Conservation (phyloP, 1,284 basidiomycete species). For the Trichosporon asahii region DNA sequence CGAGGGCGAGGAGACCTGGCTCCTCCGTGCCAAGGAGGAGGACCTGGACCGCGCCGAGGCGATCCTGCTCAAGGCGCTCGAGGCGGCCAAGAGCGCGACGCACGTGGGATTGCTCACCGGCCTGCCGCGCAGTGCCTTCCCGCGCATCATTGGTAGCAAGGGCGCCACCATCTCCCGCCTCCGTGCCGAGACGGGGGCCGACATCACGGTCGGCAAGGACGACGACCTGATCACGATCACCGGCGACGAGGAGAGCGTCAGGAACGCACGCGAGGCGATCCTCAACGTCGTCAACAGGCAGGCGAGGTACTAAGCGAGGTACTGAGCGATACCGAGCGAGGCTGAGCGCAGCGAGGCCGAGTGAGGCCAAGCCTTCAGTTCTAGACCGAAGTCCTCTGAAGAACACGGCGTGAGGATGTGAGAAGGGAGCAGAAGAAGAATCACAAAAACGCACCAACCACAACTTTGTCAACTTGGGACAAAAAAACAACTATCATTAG, state of each 20-base stretch:
- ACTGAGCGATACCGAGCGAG: background rate
- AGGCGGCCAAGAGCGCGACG: slow-evolving; percentile 60
- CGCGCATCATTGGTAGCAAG: slow-evolving; percentile 71
- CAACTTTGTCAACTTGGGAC: background rate
- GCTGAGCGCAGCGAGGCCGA: background rate
- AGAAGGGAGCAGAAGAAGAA: background rate
- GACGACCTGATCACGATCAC: slow-evolving; percentile 75
- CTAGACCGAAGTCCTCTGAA: too few relatives aligned
- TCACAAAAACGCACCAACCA: background rate
- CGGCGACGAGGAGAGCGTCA: slow-evolving; percentile 66
- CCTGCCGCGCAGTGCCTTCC: slow-evolving; percentile 56
- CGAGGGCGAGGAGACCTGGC: slow-evolving; percentile 67
- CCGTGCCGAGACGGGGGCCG: slow-evolving; percentile 78
- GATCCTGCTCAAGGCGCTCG: slow-evolving; percentile 66
- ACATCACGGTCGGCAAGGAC: slow-evolving; percentile 81
- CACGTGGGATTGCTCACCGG: slow-evolving; percentile 54
- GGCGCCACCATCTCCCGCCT: slow-evolving; percentile 75
- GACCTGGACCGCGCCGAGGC: slow-evolving; percentile 68
- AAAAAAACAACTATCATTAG: background rate
- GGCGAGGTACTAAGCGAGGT: slow-evolving; percentile 23
- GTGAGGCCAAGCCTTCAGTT: too few relatives aligned
- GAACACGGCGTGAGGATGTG: too few relatives aligned
- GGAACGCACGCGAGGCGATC: slow-evolving; percentile 75
- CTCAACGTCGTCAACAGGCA: slow-evolving; percentile 59
- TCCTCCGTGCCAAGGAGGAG: slow-evolving; percentile 72